Percentiles rank a stretch among this genome's conserved stretches.
phyloP scores from a whole-genome alignment of 495 filamentous ascomycete species.

The Xylaria curta region DNA sequence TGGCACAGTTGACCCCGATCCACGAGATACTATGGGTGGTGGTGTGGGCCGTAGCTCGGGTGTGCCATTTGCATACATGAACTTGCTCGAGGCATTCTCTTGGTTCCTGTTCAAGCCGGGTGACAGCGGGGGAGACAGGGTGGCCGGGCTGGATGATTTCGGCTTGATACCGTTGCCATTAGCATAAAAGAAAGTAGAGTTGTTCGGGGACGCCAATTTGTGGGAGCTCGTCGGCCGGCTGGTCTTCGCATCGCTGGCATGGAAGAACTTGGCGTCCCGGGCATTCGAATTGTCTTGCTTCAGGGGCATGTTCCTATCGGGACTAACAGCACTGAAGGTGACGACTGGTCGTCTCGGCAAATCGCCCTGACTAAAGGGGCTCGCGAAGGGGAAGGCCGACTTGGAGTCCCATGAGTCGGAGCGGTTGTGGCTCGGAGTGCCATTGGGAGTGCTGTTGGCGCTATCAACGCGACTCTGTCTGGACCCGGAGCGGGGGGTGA shows the following conservation, averaged over 20 bases:
- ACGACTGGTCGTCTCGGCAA: slow-evolving; percentile 30
- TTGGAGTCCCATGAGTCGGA: slow-evolving; percentile 48
- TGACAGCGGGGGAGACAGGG: slow-evolving; percentile 41
- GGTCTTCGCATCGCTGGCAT: slow-evolving; percentile 71
- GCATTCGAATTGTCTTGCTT: slow-evolving; percentile 32
- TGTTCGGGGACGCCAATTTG: slow-evolving; percentile 39
- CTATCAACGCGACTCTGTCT: slow-evolving; percentile 72
- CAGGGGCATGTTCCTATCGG: slow-evolving; percentile 24
- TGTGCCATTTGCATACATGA: slow-evolving; percentile 76
- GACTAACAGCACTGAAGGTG: slow-evolving; percentile 46
- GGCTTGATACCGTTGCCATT: slow-evolving; percentile 50
- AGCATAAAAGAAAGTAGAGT: slow-evolving; percentile 64
- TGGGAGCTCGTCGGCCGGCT: slow-evolving; percentile 40
- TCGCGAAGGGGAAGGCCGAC: slow-evolving; percentile 44
- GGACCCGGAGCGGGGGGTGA: slow-evolving; percentile 74
- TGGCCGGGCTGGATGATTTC: slow-evolving; percentile 33
- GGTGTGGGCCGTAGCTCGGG: slow-evolving; percentile 49
- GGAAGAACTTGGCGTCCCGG: slow-evolving; percentile 72
- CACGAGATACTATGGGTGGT: slow-evolving; percentile 37
- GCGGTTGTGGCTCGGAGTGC: slow-evolving; percentile 56
- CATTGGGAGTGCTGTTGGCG: slow-evolving; percentile 64
- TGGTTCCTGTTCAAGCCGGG: slow-evolving; percentile 40
- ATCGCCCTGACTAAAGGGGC: slow-evolving; percentile 39
- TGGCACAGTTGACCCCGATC: slow-evolving; percentile 51
- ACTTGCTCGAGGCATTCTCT: slow-evolving; percentile 59